Conservation (phyloP, 2,329 filamentous ascomycete genomes). For the Geosmithia putterillii region DNA sequence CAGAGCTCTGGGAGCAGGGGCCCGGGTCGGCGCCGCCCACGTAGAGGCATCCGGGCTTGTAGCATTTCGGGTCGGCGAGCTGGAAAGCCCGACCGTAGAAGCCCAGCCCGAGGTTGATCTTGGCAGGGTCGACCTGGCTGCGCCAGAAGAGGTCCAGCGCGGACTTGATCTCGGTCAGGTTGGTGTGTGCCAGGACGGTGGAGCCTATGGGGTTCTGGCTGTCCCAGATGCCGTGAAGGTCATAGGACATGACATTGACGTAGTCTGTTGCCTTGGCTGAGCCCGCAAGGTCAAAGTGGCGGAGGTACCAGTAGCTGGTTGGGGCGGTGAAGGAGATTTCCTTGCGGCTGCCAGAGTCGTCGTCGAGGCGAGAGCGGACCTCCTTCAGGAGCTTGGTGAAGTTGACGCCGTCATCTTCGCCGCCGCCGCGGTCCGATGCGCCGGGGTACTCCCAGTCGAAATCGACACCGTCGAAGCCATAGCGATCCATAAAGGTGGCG, state of each 20-base stretch:
- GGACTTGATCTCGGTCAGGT: slow-evolving; percentile 31
- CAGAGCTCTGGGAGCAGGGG: slow-evolving; percentile 10
- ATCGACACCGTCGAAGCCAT: slow-evolving; percentile 14
- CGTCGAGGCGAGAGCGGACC: slow-evolving; percentile 6
- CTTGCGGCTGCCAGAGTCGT: background rate
- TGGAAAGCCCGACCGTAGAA: slow-evolving; percentile 24
- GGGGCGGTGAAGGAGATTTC: slow-evolving; percentile 12
- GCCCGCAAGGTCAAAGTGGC: slow-evolving; percentile 12
- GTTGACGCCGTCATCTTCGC: slow-evolving; percentile 10
- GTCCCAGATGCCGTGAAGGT: slow-evolving; percentile 29
- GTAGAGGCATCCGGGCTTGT: slow-evolving; percentile 7
- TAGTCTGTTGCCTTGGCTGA: slow-evolving; percentile 16
- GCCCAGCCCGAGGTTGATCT: slow-evolving; percentile 27
- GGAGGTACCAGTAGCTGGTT: slow-evolving; percentile 6
- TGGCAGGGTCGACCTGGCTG: slow-evolving; percentile 22
- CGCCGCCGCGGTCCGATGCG: slow-evolving; percentile 13
- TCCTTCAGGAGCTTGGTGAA: slow-evolving; percentile 9
- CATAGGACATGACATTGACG: slow-evolving; percentile 30
- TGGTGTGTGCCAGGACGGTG: slow-evolving; percentile 25
- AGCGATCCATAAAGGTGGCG: slow-evolving; percentile 12
- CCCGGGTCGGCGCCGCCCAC: slow-evolving; percentile 5
- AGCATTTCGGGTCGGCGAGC: slow-evolving; percentile 6
- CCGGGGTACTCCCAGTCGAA: slow-evolving; percentile 13
- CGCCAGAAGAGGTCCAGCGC: slow-evolving; percentile 32
- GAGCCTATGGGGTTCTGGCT: slow-evolving; percentile 15